Conservation (phyloP, 179 eudicot species). For the Actinidia arguta region DNA sequence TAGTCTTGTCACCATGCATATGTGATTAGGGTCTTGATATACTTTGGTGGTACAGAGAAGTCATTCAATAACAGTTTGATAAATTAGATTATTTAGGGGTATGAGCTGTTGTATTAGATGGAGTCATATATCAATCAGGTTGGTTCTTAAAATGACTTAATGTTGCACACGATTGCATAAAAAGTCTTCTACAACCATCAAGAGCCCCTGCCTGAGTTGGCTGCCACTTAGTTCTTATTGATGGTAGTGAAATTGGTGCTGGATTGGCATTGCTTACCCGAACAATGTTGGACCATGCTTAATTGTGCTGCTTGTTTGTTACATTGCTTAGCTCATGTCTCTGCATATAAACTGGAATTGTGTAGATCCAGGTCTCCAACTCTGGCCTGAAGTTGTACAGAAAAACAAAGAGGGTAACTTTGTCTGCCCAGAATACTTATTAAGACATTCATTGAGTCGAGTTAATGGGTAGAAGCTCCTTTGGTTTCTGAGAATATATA, state of each 20-base stretch:
- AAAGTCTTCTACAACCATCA: background rate
- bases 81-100: too few relatives aligned
- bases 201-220: background rate
- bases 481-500: background rate
- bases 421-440: background rate
- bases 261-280: background rate
- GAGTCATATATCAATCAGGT: conserved; percentile 99
- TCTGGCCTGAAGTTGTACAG: background rate
- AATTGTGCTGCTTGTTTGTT: background rate
- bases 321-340: background rate
- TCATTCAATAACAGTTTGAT: too few relatives aligned
- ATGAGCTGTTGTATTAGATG: conserved; percentile 99
- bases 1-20: too few relatives aligned
- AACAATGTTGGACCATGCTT: background rate
- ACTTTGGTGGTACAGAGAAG: too few relatives aligned
- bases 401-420: conserved; percentile 1
- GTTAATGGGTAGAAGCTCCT: background rate
- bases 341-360: background rate
- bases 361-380: background rate
- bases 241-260: background rate
- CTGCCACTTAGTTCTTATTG: background rate
- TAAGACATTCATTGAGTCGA: background rate
- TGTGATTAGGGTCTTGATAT: too few relatives aligned
- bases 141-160: conserved; percentile 10
- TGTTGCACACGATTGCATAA: background rate